Conservation (phyloP, 257 asterid genomes). For the Nicotiana noctiflora region DNA sequence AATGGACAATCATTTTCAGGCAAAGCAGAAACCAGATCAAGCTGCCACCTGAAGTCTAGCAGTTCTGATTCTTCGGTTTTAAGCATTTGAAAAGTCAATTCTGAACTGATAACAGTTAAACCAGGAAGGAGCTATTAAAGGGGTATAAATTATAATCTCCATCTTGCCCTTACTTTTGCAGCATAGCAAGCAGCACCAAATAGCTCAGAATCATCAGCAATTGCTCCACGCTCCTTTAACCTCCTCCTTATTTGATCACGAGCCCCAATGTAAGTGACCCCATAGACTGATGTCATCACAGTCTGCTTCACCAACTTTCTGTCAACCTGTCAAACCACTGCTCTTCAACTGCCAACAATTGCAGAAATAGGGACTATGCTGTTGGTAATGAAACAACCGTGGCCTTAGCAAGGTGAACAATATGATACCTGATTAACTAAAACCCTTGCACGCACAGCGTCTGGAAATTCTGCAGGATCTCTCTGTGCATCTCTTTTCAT, state of each 20-base stretch:
- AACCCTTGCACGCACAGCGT: conserved; percentile 65
- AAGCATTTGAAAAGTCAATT: background rate
- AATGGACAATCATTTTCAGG: background rate
- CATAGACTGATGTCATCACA: conserved; percentile 98
- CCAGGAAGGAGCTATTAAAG: background rate
- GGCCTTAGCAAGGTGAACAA: conserved; percentile 8
- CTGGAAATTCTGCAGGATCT: conserved; percentile 77
- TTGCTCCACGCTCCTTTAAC: conserved; percentile 71
- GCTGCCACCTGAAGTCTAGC: conserved; percentile 1
- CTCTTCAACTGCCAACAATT: background rate
- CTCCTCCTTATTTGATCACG: conserved; percentile 92
- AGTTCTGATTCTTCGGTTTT: background rate
- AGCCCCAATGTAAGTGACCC: conserved; percentile 97
- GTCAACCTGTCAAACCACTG: conserved; percentile 53
- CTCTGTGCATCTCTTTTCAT: conserved; percentile 81
- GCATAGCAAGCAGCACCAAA: conserved; percentile 90
- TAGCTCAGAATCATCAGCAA: conserved; percentile 61
- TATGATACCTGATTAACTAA: conserved; percentile 63
- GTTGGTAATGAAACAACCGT: background rate
- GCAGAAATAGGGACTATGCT: background rate
- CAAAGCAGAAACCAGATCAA: conserved; percentile 4
- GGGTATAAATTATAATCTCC: background rate
- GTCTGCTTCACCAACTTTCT: conserved; percentile 97
- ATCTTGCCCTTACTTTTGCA: conserved; percentile 62
- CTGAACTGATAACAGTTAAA: background rate